Base-by-base conservation (phyloP, 1,139 yeast species). In the Pichia sp. region DNA sequence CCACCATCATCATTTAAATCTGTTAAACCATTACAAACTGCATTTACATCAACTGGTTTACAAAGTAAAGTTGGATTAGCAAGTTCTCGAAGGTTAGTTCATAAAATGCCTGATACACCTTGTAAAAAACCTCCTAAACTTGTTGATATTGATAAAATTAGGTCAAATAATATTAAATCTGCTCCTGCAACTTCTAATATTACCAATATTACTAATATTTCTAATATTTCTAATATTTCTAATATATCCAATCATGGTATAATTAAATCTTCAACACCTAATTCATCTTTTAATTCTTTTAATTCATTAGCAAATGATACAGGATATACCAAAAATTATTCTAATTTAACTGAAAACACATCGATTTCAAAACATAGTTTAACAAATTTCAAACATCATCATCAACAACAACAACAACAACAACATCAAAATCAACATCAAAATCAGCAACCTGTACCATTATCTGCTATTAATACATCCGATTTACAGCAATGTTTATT, bases 11-110 rank as follows among this genome's bases (percentile, higher is more conserved):
- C 83, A 1, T 87, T 82, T 65, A 78, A 80, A 55, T 78, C 80
- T 49, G 95, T 85, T 34, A 85, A 84, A 61, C 96, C 96, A 4
- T 72, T 86, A 43, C 95, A 86, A 63, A 83, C 92, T 0, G 96
- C 94, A 11, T 88, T 88, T 64, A 75, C 79, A 65, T 79, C 92
- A 4, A 71, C 86, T 0, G 96, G 96, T 0, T 69, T 87, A 41
- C 65, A 83, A 51, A 85, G 90, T 53, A 87, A 87, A 67, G 81
- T 78, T 54, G 76, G 81, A 48, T 46, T 55, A 7, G 30, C 42
- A 7, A 66, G 80, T 29, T 50, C 54, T 61, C 34, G 10, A 34
- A 33, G 45, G 26, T 29, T 34, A 8, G 30, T 34, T 7, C 61
- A 61, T 41, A 44, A 47, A 5, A 63, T 66, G 47, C 96, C 96